A percentile compares a stretch with the other conserved stretches of the same genome.
phyloP scores from a whole-genome alignment of 495 filamentous ascomycete species.

The Trichoderma orchidacearum region DNA sequence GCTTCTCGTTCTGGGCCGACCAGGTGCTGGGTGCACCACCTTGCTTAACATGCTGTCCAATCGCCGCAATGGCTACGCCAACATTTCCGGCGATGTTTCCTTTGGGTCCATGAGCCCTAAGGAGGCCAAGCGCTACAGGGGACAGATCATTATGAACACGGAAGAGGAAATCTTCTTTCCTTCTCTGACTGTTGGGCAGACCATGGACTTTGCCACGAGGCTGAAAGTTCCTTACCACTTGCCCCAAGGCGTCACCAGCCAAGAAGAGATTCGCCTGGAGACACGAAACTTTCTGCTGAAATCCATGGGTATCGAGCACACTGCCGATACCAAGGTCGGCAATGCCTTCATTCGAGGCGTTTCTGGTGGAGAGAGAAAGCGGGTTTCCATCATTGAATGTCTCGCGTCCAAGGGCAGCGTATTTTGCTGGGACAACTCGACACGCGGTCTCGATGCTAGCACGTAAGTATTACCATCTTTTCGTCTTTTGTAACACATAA shows the following conservation, averaged over 20 bases:
- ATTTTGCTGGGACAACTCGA: slow-evolving; percentile 37
- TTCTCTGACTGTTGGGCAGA: slow-evolving; percentile 55
- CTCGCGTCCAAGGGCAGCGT: slow-evolving; percentile 12
- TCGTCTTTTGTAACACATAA: neutral
- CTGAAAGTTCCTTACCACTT: slow-evolving; percentile 29
- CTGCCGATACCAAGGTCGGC: slow-evolving; percentile 60
- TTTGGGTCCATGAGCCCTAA: slow-evolving; percentile 48
- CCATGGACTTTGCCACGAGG: slow-evolving; percentile 47
- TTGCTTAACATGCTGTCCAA: slow-evolving; percentile 59
- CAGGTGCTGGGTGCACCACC: slow-evolving; percentile 58
- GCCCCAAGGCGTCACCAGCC: slow-evolving; percentile 5
- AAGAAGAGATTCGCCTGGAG: slow-evolving; percentile 8
- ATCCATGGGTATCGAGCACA: slow-evolving; percentile 40
- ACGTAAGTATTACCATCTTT: slow-evolving; percentile 7
- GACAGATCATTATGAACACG: slow-evolving; percentile 45
- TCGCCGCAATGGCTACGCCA: slow-evolving; percentile 52
- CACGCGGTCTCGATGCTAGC: slow-evolving; percentile 32
- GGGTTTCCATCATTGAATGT: slow-evolving; percentile 31
- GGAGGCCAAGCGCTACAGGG: slow-evolving; percentile 19
- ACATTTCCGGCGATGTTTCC: slow-evolving; percentile 35
- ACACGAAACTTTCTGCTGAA: slow-evolving; percentile 11
- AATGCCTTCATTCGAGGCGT: slow-evolving; percentile 58
- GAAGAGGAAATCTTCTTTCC: slow-evolving; percentile 71
- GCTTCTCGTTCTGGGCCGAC: slow-evolving; percentile 57
- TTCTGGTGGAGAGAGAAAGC: slow-evolving; percentile 39